These are phyloP conservation scores for Ophiostoma novo-ulmi DNA, from an alignment of 2,329 filamentous ascomycete genomes.

Conservation along the genomic window DNA sequence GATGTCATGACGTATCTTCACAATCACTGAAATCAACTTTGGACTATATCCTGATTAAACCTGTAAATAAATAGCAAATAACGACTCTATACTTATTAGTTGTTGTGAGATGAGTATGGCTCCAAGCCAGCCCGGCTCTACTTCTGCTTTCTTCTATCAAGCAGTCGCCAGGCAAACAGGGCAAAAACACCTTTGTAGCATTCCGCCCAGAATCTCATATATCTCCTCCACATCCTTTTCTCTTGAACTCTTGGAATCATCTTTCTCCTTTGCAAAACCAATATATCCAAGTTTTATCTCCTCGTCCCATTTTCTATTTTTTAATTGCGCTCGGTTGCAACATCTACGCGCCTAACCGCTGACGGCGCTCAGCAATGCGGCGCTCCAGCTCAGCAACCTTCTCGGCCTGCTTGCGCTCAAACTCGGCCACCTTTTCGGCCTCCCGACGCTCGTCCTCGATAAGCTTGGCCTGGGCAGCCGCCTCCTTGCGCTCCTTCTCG, in stretches of 20 bases:
- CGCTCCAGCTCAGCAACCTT: conserved; percentile 30
- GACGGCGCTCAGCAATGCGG: conserved; percentile 14
- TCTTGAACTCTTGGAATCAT: too few relatives aligned
- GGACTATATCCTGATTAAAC: background rate
- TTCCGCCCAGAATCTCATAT: too few relatives aligned
- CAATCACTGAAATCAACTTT: too few relatives aligned
- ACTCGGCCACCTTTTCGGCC: conserved; percentile 52
- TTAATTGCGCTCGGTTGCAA: background rate
- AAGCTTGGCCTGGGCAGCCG: conserved; percentile 47
- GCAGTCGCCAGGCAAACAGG: background rate
- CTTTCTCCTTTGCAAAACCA: background rate
- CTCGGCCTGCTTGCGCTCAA: conserved; percentile 55
- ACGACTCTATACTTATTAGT: conserved; percentile 30
- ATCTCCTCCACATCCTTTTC: too few relatives aligned
- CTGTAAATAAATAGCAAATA: conserved; percentile 31
- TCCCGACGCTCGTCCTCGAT: conserved; percentile 50
- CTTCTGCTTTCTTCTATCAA: background rate
- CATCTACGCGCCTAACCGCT: conserved; percentile 10
- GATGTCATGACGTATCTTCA: too few relatives aligned
- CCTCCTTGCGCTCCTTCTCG: conserved; percentile 64
- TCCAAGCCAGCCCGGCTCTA: background rate
- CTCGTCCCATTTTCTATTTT: background rate
- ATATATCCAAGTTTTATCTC: background rate
- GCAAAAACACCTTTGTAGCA: background rate
- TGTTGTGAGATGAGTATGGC: background rate